Evolutionary conservation across 1,284 basidiomycete species (phyloP), one percentile per base, ranked within the genome.

Genomic region (Kwoniella shivajii): DNA sequence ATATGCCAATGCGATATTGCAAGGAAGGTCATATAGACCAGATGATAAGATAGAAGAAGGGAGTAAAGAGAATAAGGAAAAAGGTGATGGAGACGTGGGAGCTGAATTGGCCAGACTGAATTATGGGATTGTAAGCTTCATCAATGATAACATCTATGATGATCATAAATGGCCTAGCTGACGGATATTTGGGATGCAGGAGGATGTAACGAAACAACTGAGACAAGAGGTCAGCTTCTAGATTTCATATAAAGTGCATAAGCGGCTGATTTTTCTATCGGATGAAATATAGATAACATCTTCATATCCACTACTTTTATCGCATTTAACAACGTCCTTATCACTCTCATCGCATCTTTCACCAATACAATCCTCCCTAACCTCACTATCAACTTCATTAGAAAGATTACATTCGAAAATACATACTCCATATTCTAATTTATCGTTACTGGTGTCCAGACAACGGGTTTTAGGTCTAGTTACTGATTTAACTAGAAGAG

Each of bases 191-290:
- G n/a, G n/a, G 16, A 5, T n/a, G 16, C 55, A 76, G 74, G 92
- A 95, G 46, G 91, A 95, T 72, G 86, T 93, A 18, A 87, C 88
- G 27, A 89, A 88, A 70, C 90, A 95, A 75, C 85, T 95, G 47
- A 88, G 89, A 76, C 82, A 82, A 55, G 82, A 94, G 75, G 91
- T 92, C 53, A 67, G 87, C 80, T 38, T 4, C 26, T 6, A 7
- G 14, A 26, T 22, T 16, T 20, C 16, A 10, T 27, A 20, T 41
- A 10, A 3, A 4, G 18, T n/a, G 13, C 2, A 11, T 14, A 11
- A 30, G 38, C 3, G 30, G 20, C 6, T 20, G n/a, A 41, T 14
- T 11, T 7, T 24, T n/a, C 43, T 45, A 16, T 31, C 27, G 1
- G 11, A 31, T 24, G 22, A 26, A 7, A n/a, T 36, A 30, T 61